phyloP scores from a whole-genome alignment of 495 filamentous ascomycete genomes.

The Podospora australis region DNA sequence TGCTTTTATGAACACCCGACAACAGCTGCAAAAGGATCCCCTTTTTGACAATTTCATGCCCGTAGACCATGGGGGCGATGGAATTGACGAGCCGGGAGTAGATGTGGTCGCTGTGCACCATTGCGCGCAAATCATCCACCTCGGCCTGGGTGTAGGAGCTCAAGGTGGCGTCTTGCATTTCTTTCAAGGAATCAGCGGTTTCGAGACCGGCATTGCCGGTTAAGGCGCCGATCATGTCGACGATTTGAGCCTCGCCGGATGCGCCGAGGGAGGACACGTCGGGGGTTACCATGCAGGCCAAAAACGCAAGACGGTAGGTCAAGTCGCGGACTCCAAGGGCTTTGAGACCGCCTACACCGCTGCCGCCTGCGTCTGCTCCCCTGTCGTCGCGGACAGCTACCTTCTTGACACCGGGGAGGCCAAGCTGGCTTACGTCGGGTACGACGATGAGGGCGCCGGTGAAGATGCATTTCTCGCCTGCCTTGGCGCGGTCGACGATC shows the following conservation, averaged over 20 bases:
- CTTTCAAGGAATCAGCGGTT: conserved; percentile 61
- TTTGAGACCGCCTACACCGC: conserved; percentile 82
- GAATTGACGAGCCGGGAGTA: conserved; percentile 91
- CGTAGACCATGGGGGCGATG: conserved; percentile 94
- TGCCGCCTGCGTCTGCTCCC: conserved; percentile 70
- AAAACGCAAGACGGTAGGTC: conserved; percentile 94
- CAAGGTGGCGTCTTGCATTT: conserved; percentile 82
- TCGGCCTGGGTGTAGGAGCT: conserved; percentile 75
- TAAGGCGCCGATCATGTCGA: conserved; percentile 73
- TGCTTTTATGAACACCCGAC: conserved; percentile 84
- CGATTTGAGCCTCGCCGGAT: conserved; percentile 34
- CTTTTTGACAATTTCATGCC: conserved; percentile 97
- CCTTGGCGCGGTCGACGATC: conserved; percentile 94
- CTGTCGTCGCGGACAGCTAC: conserved; percentile 85
- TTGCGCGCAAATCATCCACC: conserved; percentile 81
- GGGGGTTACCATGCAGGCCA: conserved; percentile 93
- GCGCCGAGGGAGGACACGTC: conserved; percentile 70
- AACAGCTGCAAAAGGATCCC: conserved; percentile 89
- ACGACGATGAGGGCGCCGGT: conserved; percentile 95
- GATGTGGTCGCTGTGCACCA: conserved; percentile 94
- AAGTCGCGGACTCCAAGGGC: conserved; percentile 89
- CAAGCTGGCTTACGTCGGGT: conserved; percentile 91
- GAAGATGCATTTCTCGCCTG: conserved; percentile 96
- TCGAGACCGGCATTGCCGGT: conserved; percentile 63
- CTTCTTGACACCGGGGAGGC: conserved; percentile 77